A percentile compares a stretch with the other conserved stretches of the same genome.
Conservation (phyloP, 352 stramenopile species). For the Aphanomyces astaci region DNA sequence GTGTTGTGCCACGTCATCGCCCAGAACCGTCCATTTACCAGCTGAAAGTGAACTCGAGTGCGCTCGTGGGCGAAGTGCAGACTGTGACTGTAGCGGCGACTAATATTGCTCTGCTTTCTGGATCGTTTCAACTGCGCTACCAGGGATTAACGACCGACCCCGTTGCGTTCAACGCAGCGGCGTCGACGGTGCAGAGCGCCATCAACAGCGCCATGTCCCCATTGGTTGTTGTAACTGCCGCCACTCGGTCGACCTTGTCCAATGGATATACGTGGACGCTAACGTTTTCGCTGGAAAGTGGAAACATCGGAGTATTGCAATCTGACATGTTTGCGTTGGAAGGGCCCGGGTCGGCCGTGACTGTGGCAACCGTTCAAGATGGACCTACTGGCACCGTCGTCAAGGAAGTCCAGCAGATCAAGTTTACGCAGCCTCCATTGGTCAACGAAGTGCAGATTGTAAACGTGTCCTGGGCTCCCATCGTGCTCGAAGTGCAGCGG, state of each 20-base stretch:
- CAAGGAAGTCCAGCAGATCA: constrained; percentile 3
- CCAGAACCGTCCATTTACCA: constrained; percentile 11
- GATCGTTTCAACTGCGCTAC: neutral
- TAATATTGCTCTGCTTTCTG: neutral
- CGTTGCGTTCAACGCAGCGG: neutral
- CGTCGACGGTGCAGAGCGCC: neutral
- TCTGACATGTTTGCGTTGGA: neutral
- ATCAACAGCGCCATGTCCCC: neutral
- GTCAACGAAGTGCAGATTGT: constrained; percentile 10
- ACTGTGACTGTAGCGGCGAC: neutral
- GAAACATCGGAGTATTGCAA: neutral
- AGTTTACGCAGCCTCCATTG: constrained; percentile 4
- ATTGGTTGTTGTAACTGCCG: neutral
- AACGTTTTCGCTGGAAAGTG: constrained; percentile 17
- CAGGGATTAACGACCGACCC: neutral
- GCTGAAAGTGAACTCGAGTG: constrained; percentile 11
- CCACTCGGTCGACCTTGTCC: neutral
- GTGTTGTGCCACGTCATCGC: neutral
- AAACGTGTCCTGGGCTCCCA: neutral
- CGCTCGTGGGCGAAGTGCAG: constrained; percentile 3
- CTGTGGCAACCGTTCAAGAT: neutral
- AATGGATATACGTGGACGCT: constrained; percentile 14
- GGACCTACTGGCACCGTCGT: constrained; percentile 2
- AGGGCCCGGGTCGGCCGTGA: neutral
- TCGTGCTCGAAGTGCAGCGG: constrained; percentile 1